Percentiles rank a stretch among this genome's conserved stretches.
These are phyloP conservation scores for Wickerhamomyces alni DNA, from an alignment of 805 yeast species.

Conservation along the genomic window DNA sequence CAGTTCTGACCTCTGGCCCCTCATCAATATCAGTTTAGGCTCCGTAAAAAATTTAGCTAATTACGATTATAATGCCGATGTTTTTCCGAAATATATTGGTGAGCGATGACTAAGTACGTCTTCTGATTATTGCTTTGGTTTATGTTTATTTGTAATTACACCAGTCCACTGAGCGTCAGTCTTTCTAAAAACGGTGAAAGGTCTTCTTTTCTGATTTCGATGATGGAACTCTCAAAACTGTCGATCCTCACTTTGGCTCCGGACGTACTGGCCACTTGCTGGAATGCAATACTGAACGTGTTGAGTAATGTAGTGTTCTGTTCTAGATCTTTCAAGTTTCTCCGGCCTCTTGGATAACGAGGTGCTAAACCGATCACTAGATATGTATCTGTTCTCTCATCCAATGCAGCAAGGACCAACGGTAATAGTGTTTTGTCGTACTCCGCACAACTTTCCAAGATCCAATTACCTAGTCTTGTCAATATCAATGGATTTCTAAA, in stretches of 20 bases:
- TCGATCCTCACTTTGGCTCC: slow-evolving; percentile 89
- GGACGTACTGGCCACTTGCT: slow-evolving; percentile 74
- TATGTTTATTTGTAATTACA: slow-evolving; percentile 19
- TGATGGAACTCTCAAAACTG: slow-evolving; percentile 90
- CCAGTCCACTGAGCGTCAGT: slow-evolving; percentile 66
- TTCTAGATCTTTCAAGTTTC: slow-evolving; percentile 25
- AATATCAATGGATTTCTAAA: slow-evolving; percentile 85
- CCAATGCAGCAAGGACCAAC: slow-evolving; percentile 78
- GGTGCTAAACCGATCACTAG: slow-evolving; percentile 89
- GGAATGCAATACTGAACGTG: slow-evolving; percentile 87
- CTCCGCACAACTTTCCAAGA: slow-evolving; percentile 84
- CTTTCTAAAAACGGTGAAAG: slow-evolving; percentile 81
- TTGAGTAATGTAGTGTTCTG: slow-evolving; percentile 50
- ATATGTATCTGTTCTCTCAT: slow-evolving; percentile 67
- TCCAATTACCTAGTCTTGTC: slow-evolving; percentile 83
- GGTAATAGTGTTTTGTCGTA: slow-evolving; percentile 64
- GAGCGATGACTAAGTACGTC: too few relatives aligned
- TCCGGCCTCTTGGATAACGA: slow-evolving; percentile 52
- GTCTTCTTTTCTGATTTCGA: slow-evolving; percentile 86
- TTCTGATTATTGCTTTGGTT: too few relatives aligned
- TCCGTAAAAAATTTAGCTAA: too few relatives aligned
- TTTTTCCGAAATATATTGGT: too few relatives aligned
- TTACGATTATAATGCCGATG: too few relatives aligned
- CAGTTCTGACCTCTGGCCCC: too few relatives aligned
- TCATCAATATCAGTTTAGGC: too few relatives aligned